Conservation (phyloP, 2,329 filamentous ascomycete species). For the Exutisphaerella laricina region DNA sequence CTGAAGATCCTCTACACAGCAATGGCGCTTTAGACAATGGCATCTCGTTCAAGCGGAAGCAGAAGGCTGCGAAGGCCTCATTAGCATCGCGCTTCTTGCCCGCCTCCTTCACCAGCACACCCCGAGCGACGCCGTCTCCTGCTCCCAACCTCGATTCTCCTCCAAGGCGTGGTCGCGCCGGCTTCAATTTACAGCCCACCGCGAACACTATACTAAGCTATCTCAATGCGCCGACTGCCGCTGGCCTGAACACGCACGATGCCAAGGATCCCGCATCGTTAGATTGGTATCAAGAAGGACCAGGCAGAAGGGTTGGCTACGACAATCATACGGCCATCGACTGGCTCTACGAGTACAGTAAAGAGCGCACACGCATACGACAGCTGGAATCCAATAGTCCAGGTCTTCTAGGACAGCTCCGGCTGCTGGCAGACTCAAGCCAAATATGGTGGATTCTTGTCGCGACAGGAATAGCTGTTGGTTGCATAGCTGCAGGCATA, state of each 20-base stretch:
- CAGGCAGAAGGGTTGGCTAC: conserved; percentile 84
- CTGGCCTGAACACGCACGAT: conserved; percentile 37
- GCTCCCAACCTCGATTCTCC: conserved; percentile 25
- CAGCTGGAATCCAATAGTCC: conserved; percentile 63
- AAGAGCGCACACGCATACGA: conserved; percentile 84
- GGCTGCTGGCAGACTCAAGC: conserved; percentile 71
- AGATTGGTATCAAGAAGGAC: conserved; percentile 89
- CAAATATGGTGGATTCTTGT: conserved; percentile 91
- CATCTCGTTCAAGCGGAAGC: conserved; percentile 67
- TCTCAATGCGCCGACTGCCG: conserved; percentile 36
- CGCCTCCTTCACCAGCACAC: conserved; percentile 33
- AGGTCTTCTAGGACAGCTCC: conserved; percentile 67
- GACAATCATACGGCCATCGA: conserved; percentile 96
- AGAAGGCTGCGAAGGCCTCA: conserved; percentile 41
- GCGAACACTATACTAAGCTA: conserved; percentile 41
- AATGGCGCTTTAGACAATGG: conserved; percentile 28
- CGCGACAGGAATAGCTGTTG: conserved; percentile 76
- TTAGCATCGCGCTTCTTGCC: conserved; percentile 44
- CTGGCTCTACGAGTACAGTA: conserved; percentile 99
- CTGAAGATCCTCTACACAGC: conserved; percentile 26
- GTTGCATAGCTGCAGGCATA: conserved; percentile 78
- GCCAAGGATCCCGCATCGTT: conserved; percentile 41
- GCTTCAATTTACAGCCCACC: conserved; percentile 14
- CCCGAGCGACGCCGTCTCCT: conserved; percentile 30
- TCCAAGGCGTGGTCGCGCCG: conserved; percentile 25